Percentiles rank a stretch among this genome's conserved stretches.
Conservation (phyloP, 1,139 yeast species). For the Yamadazyma atlantica region DNA sequence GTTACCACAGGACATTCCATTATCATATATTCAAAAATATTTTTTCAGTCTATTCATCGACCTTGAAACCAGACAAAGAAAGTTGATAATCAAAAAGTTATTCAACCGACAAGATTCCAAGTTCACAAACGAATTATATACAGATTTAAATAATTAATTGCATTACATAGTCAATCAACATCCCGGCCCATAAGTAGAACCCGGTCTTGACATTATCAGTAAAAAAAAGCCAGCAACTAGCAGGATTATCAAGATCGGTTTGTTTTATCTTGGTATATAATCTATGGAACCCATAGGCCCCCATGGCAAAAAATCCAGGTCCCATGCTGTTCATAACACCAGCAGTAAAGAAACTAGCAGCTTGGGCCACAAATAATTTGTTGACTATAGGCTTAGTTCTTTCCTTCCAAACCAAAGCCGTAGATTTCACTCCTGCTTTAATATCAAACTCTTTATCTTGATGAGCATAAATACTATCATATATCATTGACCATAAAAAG, state of each 20-base stretch:
- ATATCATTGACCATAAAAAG: slow-evolving; percentile 90
- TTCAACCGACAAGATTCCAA: slow-evolving; percentile 30
- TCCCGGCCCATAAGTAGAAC: slow-evolving; percentile 72
- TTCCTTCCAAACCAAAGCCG: slow-evolving; percentile 92
- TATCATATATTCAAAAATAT: slow-evolving; percentile 30
- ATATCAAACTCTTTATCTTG: slow-evolving; percentile 91
- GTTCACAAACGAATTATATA: slow-evolving; percentile 18
- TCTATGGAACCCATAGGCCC: slow-evolving; percentile 67
- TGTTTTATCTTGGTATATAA: slow-evolving; percentile 62
- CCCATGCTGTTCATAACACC: slow-evolving; percentile 86
- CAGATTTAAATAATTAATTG: slow-evolving; percentile 40
- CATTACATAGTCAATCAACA: slow-evolving; percentile 68
- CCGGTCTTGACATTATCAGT: slow-evolving; percentile 80
- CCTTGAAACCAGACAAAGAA: slow-evolving; percentile 21
- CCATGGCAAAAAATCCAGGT: slow-evolving; percentile 73
- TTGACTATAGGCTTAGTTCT: slow-evolving; percentile 68
- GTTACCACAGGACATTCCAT: slow-evolving; percentile 34
- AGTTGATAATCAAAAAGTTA: slow-evolving; percentile 24
- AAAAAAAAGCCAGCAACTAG: slow-evolving; percentile 80
- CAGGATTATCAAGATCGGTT: slow-evolving; percentile 79
- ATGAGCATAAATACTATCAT: slow-evolving; percentile 96
- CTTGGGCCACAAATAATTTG: slow-evolving; percentile 65
- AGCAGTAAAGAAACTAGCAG: slow-evolving; percentile 61
- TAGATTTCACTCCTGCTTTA: slow-evolving; percentile 87
- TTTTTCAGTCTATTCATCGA: slow-evolving; percentile 23